Base-by-base conservation (phyloP, 768 basidiomycete genomes). In the Gloeophyllum trabeum region DNA sequence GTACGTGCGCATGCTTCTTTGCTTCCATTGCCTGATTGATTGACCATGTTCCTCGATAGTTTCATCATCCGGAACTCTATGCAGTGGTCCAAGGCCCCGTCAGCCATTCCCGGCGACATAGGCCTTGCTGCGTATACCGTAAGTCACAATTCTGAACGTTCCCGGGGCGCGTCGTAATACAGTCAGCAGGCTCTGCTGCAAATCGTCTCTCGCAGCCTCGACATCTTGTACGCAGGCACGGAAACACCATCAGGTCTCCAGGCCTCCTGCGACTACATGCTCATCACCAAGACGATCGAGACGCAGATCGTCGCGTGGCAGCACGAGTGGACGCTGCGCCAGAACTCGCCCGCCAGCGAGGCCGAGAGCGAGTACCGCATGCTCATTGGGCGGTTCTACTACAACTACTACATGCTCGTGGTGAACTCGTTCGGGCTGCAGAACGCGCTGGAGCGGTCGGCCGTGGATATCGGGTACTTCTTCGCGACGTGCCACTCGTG, bases 371-470 rank as follows among this genome's bases (percentile, higher is more conserved):
- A 71, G 43, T 80, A 79, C 62, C 67, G 69, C 43, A 55, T 56
- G 34, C 59, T 71, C 39, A 74, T 76, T 32, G 69, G 73, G 21
- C 65, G 74, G 49, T 93, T 91, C 55, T 90, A 89, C 57, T 84
- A 75, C 62, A 75, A 88, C 56, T 94, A 94, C 53, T 76, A 81
- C 20, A 75, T 77, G 62, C 74, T 99, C 40, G 87, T 96, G 26
- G 65, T 97, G 44, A 92, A 96, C 56, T 94, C 93, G 1, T 99
- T 99, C 51, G 94, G 94, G 7, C 71, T 99, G 34, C 93, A 99
- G 59, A 87, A 94, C 54, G 90, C 94, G n/a, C 63, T 97, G 43
- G 93, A 94, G 60, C 72, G 75, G 16, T 70, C 75, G 3, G 61
- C 73, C 1, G 60, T 84, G 34, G 78, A 91, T 54, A 79, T 87